Conservation (phyloP, 192 early-diverging fungal species). For the Allomyces arbusculus region DNA sequence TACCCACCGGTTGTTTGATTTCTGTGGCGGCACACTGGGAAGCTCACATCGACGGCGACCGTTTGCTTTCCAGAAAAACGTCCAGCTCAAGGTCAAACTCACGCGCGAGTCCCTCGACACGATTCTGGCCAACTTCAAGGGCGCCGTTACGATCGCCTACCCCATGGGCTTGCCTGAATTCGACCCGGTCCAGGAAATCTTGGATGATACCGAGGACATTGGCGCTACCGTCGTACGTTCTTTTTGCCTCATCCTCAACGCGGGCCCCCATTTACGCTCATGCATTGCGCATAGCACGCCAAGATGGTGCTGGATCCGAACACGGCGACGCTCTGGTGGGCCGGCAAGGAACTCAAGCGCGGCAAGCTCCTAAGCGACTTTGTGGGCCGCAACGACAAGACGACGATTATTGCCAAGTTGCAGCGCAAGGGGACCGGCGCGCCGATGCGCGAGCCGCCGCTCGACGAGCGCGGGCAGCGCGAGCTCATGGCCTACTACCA, state of each 20-base stretch:
- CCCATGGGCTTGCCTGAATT: slow-evolving; percentile 32
- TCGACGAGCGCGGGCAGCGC: slow-evolving; percentile 27
- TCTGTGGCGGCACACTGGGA: neutral
- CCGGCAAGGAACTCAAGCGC: slow-evolving; percentile 27
- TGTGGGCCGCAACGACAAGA: slow-evolving; percentile 37
- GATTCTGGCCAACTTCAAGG: slow-evolving; percentile 16
- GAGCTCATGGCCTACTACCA: slow-evolving; percentile 41
- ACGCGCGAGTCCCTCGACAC: slow-evolving; percentile 13
- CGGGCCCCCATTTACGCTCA: neutral
- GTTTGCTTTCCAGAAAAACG: slow-evolving; percentile 10
- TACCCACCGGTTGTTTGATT: slow-evolving; percentile 1
- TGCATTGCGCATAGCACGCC: slow-evolving; percentile 12
- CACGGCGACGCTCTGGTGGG: slow-evolving; percentile 31
- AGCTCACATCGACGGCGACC: slow-evolving; percentile 1
- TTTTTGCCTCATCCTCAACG: too few species aligned
- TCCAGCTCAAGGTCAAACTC: slow-evolving; percentile 15
- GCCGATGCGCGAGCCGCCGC: slow-evolving; percentile 27
- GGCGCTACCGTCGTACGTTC: slow-evolving; percentile 18
- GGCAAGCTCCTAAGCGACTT: slow-evolving; percentile 28
- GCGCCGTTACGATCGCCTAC: slow-evolving; percentile 28
- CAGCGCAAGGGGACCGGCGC: slow-evolving; percentile 27
- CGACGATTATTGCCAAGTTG: slow-evolving; percentile 29
- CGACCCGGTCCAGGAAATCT: slow-evolving; percentile 24
- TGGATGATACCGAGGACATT: slow-evolving; percentile 32
- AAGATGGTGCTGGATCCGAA: slow-evolving; percentile 18